Evolutionary conservation across 495 filamentous ascomycete genomes (phyloP).

Genomic region (Xylaria acuta): DNA sequence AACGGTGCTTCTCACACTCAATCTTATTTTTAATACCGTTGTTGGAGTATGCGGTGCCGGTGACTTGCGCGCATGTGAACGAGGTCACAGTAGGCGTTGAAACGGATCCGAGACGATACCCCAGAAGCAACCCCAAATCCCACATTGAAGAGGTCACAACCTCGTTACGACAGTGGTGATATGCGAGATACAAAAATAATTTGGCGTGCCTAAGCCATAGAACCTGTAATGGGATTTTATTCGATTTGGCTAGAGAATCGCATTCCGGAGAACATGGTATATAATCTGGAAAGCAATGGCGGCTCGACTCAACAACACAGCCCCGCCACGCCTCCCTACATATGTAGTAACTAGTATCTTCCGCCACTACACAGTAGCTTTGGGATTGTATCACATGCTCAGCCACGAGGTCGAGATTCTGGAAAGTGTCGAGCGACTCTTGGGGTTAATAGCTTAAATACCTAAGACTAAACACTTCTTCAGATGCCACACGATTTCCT

Average conservation of each 20-base stretch:
- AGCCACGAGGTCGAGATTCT: not conserved
- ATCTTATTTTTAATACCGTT: not conserved
- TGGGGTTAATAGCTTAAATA: not conserved
- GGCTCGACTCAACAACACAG: too few relatives aligned
- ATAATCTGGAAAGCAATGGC: not conserved
- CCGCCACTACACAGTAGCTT: not conserved
- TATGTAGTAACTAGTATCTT: too few relatives aligned
- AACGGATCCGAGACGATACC: constrained; percentile 7
- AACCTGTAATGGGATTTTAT: not conserved
- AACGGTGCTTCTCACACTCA: not conserved
- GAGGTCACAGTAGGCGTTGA: not conserved
- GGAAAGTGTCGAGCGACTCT: not conserved
- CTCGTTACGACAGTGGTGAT: not conserved
- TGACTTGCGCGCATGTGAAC: not conserved
- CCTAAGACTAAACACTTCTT: not conserved
- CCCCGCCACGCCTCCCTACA: not conserved
- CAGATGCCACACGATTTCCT: not conserved
- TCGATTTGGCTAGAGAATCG: not conserved
- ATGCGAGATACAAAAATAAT: not conserved
- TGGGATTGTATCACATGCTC: not conserved
- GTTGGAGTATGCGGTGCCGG: not conserved
- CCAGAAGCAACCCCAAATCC: not conserved
- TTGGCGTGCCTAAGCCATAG: not conserved
- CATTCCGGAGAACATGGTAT: not conserved
- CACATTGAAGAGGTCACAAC: not conserved